phyloP scores from a whole-genome alignment of 176 grass and related monocot genomes.

The Olyra latifolia region DNA sequence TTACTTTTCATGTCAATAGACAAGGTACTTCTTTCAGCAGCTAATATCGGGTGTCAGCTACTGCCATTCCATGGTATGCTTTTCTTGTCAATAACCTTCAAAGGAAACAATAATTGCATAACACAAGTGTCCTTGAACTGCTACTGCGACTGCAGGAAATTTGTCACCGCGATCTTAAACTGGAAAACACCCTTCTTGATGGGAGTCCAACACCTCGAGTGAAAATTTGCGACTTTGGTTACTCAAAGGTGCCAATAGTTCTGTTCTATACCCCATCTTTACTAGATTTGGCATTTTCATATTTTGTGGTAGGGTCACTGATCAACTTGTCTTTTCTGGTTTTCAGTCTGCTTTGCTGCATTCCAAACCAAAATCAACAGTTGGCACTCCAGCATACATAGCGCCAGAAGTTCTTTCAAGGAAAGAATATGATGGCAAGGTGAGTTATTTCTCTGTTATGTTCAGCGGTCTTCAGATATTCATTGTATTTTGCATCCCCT shows the following conservation, averaged over 20 bases:
- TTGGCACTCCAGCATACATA: conserved; percentile 98
- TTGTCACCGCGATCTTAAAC: conserved; percentile 98
- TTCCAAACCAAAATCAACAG: conserved; percentile 92
- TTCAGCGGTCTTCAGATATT: neutral
- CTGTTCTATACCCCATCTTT: neutral
- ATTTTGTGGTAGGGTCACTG: neutral
- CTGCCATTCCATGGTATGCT: conserved; percentile 83
- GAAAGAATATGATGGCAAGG: conserved; percentile 97
- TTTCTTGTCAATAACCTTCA: neutral
- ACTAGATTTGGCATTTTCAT: neutral
- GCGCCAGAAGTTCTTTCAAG: conserved; percentile 88
- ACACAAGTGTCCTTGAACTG: neutral
- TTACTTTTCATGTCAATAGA: conserved; percentile 46
- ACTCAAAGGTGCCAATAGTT: conserved; percentile 69
- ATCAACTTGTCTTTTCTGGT: conserved; percentile 1
- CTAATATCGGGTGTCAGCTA: conserved; percentile 93
- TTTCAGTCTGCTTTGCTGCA: conserved; percentile 92
- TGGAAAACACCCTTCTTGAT: conserved; percentile 95
- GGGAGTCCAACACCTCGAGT: conserved; percentile 81
- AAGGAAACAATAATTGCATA: neutral
- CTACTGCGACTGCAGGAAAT: conserved; percentile 59
- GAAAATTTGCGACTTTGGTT: conserved; percentile 98
- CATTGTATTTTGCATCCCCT: neutral
- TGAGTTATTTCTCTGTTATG: neutral
- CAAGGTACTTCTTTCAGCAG: conserved; percentile 93